phyloP scores from a whole-genome alignment of 257 asterid genomes.

The Knoxia roxburghii region DNA sequence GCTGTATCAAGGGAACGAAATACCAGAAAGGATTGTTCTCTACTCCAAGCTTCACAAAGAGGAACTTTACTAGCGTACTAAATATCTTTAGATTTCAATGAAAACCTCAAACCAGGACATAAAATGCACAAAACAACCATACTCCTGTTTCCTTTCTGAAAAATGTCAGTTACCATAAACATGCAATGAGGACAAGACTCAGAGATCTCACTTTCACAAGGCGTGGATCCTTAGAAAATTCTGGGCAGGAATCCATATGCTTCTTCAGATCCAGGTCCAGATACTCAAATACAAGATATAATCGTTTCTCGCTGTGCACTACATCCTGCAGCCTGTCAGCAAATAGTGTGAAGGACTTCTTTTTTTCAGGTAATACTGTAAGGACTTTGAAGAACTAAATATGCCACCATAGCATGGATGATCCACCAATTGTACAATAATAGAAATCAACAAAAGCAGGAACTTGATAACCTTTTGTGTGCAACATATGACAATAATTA shows the following conservation, averaged over 20 bases:
- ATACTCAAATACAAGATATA: slow-evolving; percentile 91
- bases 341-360: neutral
- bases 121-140: slow-evolving; percentile 5
- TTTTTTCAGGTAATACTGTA: too few species aligned
- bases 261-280: slow-evolving; percentile 97
- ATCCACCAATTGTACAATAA: neutral
- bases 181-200: slow-evolving; percentile 13
- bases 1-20: neutral
- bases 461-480: neutral
- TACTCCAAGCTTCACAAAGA: too few species aligned
- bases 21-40: neutral
- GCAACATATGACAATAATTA: neutral
- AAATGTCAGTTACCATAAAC: slow-evolving; percentile 9
- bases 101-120: neutral
- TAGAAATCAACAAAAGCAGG: neutral
- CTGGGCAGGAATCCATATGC: slow-evolving; percentile 96
- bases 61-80: neutral
- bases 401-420: neutral
- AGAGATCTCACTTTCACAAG: slow-evolving; percentile 52
- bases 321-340: slow-evolving; percentile 88
- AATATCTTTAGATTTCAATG: neutral
- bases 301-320: slow-evolving; percentile 88
- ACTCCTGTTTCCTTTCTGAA: neutral
- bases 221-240: slow-evolving; percentile 76
- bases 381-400: neutral